These are phyloP conservation scores for Aspergillus puulaauensis DNA, from an alignment of 2,329 filamentous ascomycete genomes.

Conservation along the genomic window DNA sequence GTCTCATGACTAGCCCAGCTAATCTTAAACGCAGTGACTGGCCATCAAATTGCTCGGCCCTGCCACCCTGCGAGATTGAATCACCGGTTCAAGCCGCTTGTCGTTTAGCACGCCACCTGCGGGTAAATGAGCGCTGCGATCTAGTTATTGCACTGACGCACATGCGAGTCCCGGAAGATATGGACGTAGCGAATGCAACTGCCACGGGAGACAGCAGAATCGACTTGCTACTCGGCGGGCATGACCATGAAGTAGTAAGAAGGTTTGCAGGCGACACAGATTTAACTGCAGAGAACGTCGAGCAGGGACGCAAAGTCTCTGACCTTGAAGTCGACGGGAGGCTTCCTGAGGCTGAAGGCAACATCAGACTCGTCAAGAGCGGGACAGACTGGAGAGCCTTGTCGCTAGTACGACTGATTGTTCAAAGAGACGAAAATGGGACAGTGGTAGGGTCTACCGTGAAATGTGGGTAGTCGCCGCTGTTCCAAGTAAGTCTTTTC, in stretches of 20 bases:
- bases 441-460: neutral
- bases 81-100: conserved; percentile 1
- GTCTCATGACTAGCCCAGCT: neutral
- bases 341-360: conserved; percentile 7
- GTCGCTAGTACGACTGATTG: conserved; percentile 11
- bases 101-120: conserved; percentile 5
- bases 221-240: conserved; percentile 25
- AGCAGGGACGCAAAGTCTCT: conserved; percentile 9
- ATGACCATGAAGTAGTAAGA: conserved; percentile 25
- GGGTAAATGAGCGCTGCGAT: conserved; percentile 17
- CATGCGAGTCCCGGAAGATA: conserved; percentile 21
- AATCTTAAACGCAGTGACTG: conserved; percentile 12
- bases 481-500: neutral
- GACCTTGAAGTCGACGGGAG: conserved; percentile 6
- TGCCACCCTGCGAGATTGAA: conserved; percentile 9
- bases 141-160: conserved; percentile 26
- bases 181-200: conserved; percentile 15
- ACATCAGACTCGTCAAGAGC: conserved; percentile 17
- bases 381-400: conserved; percentile 18
- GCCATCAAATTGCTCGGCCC: conserved; percentile 19
- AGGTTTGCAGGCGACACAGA: conserved; percentile 17
- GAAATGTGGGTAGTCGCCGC: neutral
- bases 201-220: conserved; percentile 14
- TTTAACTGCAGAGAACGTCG: conserved; percentile 13
- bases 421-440: conserved; percentile 7